A percentile compares a stretch with the other conserved stretches of the same genome.
Conservation (phyloP, 352 stramenopile species). For the Pythium aquatile region DNA sequence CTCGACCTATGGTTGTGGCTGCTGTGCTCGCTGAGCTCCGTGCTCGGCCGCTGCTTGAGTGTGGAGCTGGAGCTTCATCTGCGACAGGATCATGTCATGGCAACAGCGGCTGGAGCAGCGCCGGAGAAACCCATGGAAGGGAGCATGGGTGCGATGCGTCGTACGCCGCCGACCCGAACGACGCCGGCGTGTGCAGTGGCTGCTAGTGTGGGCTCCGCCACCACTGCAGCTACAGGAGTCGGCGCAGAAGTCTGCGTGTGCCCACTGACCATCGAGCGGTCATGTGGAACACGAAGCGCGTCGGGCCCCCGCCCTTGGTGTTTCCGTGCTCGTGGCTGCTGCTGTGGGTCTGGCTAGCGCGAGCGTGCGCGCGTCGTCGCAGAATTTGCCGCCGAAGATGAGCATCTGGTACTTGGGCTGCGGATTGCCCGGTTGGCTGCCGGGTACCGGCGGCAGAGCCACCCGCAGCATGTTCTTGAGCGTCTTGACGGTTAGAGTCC, state of each 20-base stretch:
- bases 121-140: slow-evolving; percentile 24
- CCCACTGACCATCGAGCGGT: slow-evolving; percentile 44
- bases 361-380: slow-evolving; percentile 55
- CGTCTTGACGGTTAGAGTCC: slow-evolving; percentile 38
- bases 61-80: slow-evolving; percentile 33
- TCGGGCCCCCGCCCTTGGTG: slow-evolving; percentile 26
- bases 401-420: slow-evolving; percentile 64
- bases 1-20: slow-evolving; percentile 15
- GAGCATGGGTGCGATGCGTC: slow-evolving; percentile 6
- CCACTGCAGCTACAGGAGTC: not conserved
- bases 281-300: slow-evolving; percentile 63
- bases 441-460: slow-evolving; percentile 29
- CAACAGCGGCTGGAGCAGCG: slow-evolving; percentile 5
- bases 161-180: slow-evolving; percentile 1
- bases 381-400: slow-evolving; percentile 88
- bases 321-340: slow-evolving; percentile 4
- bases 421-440: slow-evolving; percentile 28
- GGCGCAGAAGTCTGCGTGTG: slow-evolving; percentile 22
- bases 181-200: slow-evolving; percentile 4
- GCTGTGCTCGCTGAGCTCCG: slow-evolving; percentile 8
- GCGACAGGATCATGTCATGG: slow-evolving; percentile 26
- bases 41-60: slow-evolving; percentile 28
- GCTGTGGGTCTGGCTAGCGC: slow-evolving; percentile 24
- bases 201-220: not conserved
- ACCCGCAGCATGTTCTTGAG: slow-evolving; percentile 61